phyloP scores from a whole-genome alignment of 2,329 filamentous ascomycete genomes.

The Rhynchosporium agropyri region DNA sequence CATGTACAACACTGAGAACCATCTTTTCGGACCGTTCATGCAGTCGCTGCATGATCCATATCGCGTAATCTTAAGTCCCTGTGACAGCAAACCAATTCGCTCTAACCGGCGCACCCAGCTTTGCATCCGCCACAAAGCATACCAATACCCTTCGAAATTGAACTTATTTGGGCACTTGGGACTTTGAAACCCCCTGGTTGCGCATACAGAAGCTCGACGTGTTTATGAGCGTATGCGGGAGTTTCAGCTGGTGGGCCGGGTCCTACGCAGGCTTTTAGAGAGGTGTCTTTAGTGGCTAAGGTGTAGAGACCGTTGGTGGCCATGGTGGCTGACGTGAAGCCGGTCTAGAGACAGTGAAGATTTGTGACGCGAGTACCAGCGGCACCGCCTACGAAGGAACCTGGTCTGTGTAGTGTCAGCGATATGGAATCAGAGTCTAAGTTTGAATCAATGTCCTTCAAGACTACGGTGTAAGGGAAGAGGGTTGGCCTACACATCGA shows the following conservation, averaged over 20 bases:
- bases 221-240: constrained; percentile 25
- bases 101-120: constrained; percentile 18
- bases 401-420: not conserved
- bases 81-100: constrained; percentile 27
- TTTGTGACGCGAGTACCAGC: constrained; percentile 18
- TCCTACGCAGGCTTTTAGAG: constrained; percentile 21
- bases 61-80: constrained; percentile 7
- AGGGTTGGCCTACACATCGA: constrained; percentile 22
- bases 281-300: constrained; percentile 21
- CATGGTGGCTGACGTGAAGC: constrained; percentile 22
- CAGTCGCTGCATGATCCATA: not conserved
- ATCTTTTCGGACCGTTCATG: no score
- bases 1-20: not conserved
- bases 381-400: constrained; percentile 4
- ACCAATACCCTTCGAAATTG: constrained; percentile 22
- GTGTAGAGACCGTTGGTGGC: constrained; percentile 17
- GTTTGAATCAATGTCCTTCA: not conserved
- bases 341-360: constrained; percentile 25
- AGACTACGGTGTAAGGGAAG: no score
- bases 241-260: constrained; percentile 27
- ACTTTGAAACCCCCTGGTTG: constrained; percentile 25
- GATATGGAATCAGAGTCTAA: no score
- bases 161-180: constrained; percentile 12
- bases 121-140: constrained; percentile 23
- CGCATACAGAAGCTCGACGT: constrained; percentile 24